Evolutionary conservation across 495 filamentous ascomycete species (phyloP).

Genomic region (Parathielavia appendiculata): DNA sequence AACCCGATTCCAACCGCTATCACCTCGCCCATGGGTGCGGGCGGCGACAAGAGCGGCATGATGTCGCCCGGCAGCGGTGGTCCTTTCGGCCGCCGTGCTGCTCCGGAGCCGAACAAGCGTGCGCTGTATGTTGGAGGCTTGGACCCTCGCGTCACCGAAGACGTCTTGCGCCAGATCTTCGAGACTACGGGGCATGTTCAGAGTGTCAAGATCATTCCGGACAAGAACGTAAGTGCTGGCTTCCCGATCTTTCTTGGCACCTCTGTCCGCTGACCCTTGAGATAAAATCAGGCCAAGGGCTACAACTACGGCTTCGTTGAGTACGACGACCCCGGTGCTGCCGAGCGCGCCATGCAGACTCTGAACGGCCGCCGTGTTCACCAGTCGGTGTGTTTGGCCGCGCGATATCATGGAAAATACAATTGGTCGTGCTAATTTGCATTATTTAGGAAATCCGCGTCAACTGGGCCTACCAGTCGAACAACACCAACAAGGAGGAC

Average conservation of each 20-base stretch:
- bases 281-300: conserved; percentile 65
- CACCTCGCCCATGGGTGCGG: conserved; percentile 72
- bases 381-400: conserved; percentile 64
- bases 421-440: conserved; percentile 6
- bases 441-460: conserved; percentile 85
- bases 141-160: conserved; percentile 92
- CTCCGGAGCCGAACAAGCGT: conserved; percentile 97
- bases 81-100: conserved; percentile 82
- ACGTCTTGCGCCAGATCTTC: conserved; percentile 95
- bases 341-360: conserved; percentile 94
- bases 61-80: conserved; percentile 78
- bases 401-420: neutral
- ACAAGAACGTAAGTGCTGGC: conserved; percentile 77
- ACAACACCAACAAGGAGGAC: conserved; percentile 90
- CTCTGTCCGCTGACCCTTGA: conserved; percentile 9
- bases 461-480: conserved; percentile 99
- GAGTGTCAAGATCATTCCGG: conserved; percentile 98
- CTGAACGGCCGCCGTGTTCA: conserved; percentile 93
- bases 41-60: conserved; percentile 56
- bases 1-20: conserved; percentile 94
- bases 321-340: conserved; percentile 94
- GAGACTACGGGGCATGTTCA: conserved; percentile 97
- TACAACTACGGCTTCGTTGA: conserved; percentile 99
- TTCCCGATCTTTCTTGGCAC: neutral
- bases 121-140: conserved; percentile 94